Evolutionary conservation across 768 basidiomycete species (phyloP), one percentile per base, ranked within the genome.

Genomic region (Baorangia bicolor): DNA sequence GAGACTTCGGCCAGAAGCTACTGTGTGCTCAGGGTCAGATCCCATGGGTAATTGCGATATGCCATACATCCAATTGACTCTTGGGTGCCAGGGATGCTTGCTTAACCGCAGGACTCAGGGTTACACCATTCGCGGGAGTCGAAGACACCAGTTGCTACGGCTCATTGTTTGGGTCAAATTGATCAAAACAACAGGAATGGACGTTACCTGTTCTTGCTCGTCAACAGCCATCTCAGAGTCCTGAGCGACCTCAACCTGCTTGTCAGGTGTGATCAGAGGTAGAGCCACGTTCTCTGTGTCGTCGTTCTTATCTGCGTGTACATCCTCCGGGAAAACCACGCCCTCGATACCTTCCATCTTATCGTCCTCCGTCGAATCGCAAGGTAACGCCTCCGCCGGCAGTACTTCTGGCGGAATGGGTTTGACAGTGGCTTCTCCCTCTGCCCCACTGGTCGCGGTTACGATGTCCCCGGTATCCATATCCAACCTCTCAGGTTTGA

Each of bases 1-100:
- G 69, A 66, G 40, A 69, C 66, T 43, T 64, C 67, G 28, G 66
- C 64, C 56, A 65, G 35, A 54, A 69, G 66, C 69, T 69, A 50
- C 28, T 37, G 34, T 55, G 42, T 39, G 37, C 37, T 69, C 51
- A 68, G 53, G 27, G 31, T 56, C 43, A 70, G 44, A 57, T 62
- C 44, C 48, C 34, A 58, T 31, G 49, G 16, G 30, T 34, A 51
- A 63, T 48, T 34, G 51, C 33, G 48, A 53, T 47, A 45, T 43
- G 56, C 23, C 68, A 54, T 68, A 69, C 68, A 59, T 68, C 68
- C 40, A 68, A 44, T 55, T 70, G 68, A 45, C 53, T 63, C 57
- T 59, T 69, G 49, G 53, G 56, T 37, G 44, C 59, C 43, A 58
- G 47, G 20, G 58, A 30, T 25, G 43, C 55, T 41, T 63, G 62